Percentiles rank a stretch among this genome's conserved stretches.
Evolutionary conservation across 257 asterid genomes (phyloP).

Genomic region (Eucommia ulmoides): DNA sequence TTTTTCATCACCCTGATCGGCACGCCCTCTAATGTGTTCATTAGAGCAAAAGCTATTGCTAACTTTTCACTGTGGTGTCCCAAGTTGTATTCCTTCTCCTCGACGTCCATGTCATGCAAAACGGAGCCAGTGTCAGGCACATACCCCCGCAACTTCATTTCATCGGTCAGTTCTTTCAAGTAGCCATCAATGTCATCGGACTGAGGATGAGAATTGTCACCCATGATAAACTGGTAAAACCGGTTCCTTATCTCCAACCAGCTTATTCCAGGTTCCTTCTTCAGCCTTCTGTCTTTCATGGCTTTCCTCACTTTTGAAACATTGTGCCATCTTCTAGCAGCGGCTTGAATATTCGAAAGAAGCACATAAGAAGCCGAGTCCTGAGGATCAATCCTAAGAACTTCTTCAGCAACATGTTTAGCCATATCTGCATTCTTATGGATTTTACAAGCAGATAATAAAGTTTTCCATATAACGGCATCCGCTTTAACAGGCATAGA

Average conservation of each 20-base stretch:
- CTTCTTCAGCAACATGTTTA: conserved; percentile 38
- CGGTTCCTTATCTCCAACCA: conserved; percentile 67
- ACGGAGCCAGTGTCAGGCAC: conserved; percentile 49
- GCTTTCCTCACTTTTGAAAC: conserved; percentile 43
- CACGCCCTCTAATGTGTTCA: conserved; percentile 36
- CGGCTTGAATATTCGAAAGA: conserved; percentile 63
- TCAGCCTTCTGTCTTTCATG: conserved; percentile 57
- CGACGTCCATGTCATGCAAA: conserved; percentile 67
- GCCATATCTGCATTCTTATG: conserved; percentile 70
- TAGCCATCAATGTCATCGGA: conserved; percentile 31
- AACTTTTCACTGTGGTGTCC: conserved; percentile 70
- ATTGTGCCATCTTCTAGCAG: conserved; percentile 48
- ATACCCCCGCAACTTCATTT: conserved; percentile 51
- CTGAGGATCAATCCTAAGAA: conserved; percentile 44
- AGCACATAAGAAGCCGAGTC: conserved; percentile 76
- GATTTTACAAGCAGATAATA: conserved; percentile 68
- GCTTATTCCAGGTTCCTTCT: conserved; percentile 83
- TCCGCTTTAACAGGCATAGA: conserved; percentile 69
- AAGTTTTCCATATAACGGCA: conserved; percentile 61
- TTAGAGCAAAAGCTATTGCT: conserved; percentile 73
- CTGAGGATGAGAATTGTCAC: conserved; percentile 53
- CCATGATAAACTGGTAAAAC: conserved; percentile 44
- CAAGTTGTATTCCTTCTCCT: conserved; percentile 63
- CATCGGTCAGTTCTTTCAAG: conserved; percentile 42
- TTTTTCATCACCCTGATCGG: conserved; percentile 87